Evolutionary conservation across 2,329 filamentous ascomycete species (phyloP), one percentile per base, ranked within the genome.

Genomic region (Eurotiales sp.): DNA sequence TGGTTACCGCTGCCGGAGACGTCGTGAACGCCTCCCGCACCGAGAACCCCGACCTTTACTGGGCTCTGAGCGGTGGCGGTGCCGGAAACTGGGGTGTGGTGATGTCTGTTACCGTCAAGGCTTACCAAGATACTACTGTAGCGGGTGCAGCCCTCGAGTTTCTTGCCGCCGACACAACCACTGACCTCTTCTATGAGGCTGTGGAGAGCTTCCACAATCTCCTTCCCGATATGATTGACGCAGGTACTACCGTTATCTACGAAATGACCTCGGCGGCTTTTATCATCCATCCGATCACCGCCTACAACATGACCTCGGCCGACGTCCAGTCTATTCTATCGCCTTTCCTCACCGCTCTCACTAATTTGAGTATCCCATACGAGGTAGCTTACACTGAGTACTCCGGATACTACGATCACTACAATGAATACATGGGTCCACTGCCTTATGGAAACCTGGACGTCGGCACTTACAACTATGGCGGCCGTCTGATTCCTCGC

Each of bases 1-100:
- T 82, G 1, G 71, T 86, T n/a, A 79, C 76, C 8, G 77, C 72
- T 0, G 60, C 63, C 14, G 80, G 82, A 2, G 52, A 71, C 14
- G 59, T 76, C n/a, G 55, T 83, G 1, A 74, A 64, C 2, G 80
- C 80, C 0, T 76, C 71, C 3, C 71, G 68, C 0, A 60, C 59
- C 0, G 54, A 75, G 27, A 79, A 85, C 56, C 52, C 69, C 0
- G 82, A 85, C 46, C 69, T 86, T 1, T 86, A 81, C 68, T 87
- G 82, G 83, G 84, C 83, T 1, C 64, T 85, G 1, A 72, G 72
- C 37, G 82, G 82, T 3, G 81, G 83, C 0, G 82, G 83, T 2
- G 78, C 75, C 8, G 80, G 81, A 14, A 84, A 74, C 25, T 86
- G 78, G 56, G 82, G 72, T 1, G 71, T 84, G 2, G 79, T 85